phyloP scores from a whole-genome alignment of 805 yeast species.

The Yarrowia sp. region DNA sequence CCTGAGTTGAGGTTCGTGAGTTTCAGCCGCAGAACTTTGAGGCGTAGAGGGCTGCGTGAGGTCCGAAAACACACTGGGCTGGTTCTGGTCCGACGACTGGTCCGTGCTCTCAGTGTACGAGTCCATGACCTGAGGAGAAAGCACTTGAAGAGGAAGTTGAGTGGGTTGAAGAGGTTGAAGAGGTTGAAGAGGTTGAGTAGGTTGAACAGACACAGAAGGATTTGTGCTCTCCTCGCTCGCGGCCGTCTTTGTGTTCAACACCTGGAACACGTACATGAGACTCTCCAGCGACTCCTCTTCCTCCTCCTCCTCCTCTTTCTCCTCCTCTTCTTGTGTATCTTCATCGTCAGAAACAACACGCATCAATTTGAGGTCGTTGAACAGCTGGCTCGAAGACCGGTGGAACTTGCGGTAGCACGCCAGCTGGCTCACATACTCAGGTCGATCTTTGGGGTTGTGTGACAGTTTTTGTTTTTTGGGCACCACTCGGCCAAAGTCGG shows the following conservation, averaged over 20 bases:
- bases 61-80: neutral
- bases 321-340: neutral
- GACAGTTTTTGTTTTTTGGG: neutral
- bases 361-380: conserved; percentile 4
- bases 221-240: neutral
- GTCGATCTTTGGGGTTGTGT: conserved; percentile 2
- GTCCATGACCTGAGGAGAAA: conserved; percentile 4
- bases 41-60: neutral
- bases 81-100: conserved; percentile 2
- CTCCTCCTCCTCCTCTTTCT: neutral
- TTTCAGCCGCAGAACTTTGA: neutral
- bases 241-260: neutral
- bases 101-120: neutral
- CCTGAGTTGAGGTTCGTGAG: conserved; percentile 1
- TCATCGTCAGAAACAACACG: neutral
- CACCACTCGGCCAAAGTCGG: neutral
- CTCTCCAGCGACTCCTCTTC: conserved; percentile 8
- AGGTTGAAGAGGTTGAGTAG: neutral
- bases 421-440: conserved; percentile 5
- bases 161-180: too few relatives aligned
- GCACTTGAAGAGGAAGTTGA: neutral
- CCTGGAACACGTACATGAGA: conserved; percentile 11
- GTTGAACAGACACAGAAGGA: neutral
- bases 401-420: conserved; percentile 21
- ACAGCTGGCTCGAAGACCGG: conserved; percentile 1